Base-by-base conservation (phyloP, 495 filamentous ascomycete species). In the Jackrogersella multiformis region DNA sequence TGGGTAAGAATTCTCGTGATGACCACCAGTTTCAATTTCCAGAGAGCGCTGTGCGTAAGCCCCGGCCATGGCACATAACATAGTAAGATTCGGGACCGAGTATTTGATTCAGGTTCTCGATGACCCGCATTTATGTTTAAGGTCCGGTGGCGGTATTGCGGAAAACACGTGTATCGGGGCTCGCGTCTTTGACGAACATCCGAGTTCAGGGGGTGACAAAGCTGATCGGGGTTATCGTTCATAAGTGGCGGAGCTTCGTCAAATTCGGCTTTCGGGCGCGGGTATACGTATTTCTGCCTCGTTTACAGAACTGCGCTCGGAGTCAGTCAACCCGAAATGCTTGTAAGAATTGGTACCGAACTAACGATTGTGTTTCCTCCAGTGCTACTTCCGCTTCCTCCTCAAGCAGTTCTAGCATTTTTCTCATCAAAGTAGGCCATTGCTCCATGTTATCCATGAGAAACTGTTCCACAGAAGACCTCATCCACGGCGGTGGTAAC, bases 1-100 rank as follows among this genome's bases (percentile, higher is more conserved):
- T 30, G 7, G 7, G 26, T 30, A 30, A 30, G 26, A 30, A 30
- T 30, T 30, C 26, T 7, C 7, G 7, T 30, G 3, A 30, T 30
- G 7, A 30, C 7, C 26, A 30, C 3, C 7, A 30, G 7, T 4
- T 30, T 3, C 26, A 30, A 7, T 30, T 30, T 30, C 7, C 26
- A 30, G 7, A 30, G n/a, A n/a, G n/a, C 18, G 6, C 18, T 20
- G 18, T 44, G 16, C 41, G 23, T 44, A 44, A 21, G 41, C 41
- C 38, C 15, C 38, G 20, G 15, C 15, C 9, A 44, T 44, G 7
- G 41, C 7, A 16, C n/a, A 44, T 16, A 21, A n/a, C n/a, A n/a
- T 44, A 2, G 18, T n/a, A 15, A 46, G 42, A 46, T 10, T 51
- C 46, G 46, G 46, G 46, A 51, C 46, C 49, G 49, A 35, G 23